A percentile compares a stretch with the other conserved stretches of the same genome.
Evolutionary conservation across 768 basidiomycete species (phyloP).

Genomic region (Mycena albidolilacea): DNA sequence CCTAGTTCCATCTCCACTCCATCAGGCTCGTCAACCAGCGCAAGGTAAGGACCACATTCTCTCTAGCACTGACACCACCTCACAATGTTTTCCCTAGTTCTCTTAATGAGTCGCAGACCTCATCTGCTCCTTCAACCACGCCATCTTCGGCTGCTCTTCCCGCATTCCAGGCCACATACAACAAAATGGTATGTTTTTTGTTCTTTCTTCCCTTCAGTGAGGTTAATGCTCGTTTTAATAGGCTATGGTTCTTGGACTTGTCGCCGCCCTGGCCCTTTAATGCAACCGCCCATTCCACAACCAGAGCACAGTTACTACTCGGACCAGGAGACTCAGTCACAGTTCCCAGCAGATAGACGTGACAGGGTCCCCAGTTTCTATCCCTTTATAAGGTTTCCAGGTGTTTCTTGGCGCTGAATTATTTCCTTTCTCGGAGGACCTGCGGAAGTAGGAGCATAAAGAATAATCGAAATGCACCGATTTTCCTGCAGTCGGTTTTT

Average conservation of each 20-base stretch:
- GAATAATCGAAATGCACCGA: too few species aligned
- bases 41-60: conserved; percentile 17
- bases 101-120: conserved; percentile 26
- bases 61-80: conserved; percentile 19
- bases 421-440: too few species aligned
- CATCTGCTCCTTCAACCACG: conserved; percentile 20
- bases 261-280: conserved; percentile 24
- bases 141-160: conserved; percentile 27
- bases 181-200: conserved; percentile 22
- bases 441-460: too few species aligned
- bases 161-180: conserved; percentile 19
- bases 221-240: conserved; percentile 18
- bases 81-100: conserved; percentile 22
- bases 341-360: not conserved
- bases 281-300: conserved; percentile 1
- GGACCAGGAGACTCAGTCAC: not conserved
- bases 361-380: not conserved
- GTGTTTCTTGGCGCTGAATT: too few species aligned
- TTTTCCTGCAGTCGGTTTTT: too few species aligned
- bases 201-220: conserved; percentile 14
- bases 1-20: conserved; percentile 22
- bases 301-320: not conserved
- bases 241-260: conserved; percentile 23
- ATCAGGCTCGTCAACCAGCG: conserved; percentile 18
- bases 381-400: too few species aligned